Base-by-base conservation (phyloP, 345 rosid species). In the Populus alba region DNA sequence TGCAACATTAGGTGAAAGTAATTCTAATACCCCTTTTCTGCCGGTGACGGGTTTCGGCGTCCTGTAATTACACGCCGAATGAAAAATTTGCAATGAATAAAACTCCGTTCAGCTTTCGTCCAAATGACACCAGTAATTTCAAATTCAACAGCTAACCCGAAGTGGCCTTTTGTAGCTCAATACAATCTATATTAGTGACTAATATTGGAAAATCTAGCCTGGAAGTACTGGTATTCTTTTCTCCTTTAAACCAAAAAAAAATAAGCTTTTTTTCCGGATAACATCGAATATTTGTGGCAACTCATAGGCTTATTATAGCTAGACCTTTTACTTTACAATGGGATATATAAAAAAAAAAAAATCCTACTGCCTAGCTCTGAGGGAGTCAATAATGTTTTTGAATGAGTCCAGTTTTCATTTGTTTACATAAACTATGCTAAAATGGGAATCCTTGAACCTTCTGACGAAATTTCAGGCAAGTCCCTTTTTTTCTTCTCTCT, bases 81-180 rank as follows among this genome's bases (percentile, higher is more conserved):
- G 45, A 10, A 41, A 41, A 41, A 13, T 10, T 41, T 41, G 45
- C 13, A 9, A 10, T 10, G 45, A 10, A 41, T 10, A 10, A 41
- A 41, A 10, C 51, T 4, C 72, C 12, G 41, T 38, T n/a, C 62
- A 16, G 13, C 27, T 57, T 55, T 27, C 10, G 12, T 18, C 25
- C 20, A 37, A 57, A 73, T 55, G 67, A 39, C 25, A 17, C n/a
- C 1, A 16, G 8, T 18, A 2, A 72, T 33, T 35, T 12, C 37
- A 59, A 61, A 73, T 73, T 61, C 76, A 45, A 61, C 76, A 16
- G 37, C 68, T 73, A 59, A 39, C 29, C 65, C 15, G n/a, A 59
- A 10, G 65, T 29, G 15, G 9, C 29, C 25, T 23, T 9, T n/a
- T n/a, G 5, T 0, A 15, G 51, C 51, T 47, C 63, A 20, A 20